These are phyloP conservation scores for Cladophialophora exuberans DNA, from an alignment of 2,329 filamentous ascomycete species.

Conservation along the genomic window DNA sequence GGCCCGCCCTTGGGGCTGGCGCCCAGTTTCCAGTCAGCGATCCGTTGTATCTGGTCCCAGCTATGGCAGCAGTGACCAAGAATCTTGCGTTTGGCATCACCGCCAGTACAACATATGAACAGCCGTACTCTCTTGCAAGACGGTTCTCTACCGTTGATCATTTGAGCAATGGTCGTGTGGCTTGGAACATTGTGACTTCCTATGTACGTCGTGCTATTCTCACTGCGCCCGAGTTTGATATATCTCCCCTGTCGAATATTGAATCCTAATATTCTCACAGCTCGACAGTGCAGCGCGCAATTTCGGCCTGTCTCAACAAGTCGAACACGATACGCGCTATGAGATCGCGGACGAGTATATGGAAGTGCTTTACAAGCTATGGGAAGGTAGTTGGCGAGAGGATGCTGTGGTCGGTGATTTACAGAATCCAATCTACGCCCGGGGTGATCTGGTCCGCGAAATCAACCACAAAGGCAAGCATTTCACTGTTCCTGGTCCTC, in stretches of 20 bases:
- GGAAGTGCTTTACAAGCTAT: conserved; percentile 52
- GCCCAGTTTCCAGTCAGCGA: conserved; percentile 55
- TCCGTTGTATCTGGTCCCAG: conserved; percentile 60
- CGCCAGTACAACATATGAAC: conserved; percentile 69
- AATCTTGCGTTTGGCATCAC: conserved; percentile 66
- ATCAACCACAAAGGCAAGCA: conserved; percentile 67
- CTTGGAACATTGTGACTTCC: conserved; percentile 57
- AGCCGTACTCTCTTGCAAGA: conserved; percentile 68
- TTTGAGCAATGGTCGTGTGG: conserved; percentile 62
- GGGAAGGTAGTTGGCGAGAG: conserved; percentile 57
- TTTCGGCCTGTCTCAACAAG: conserved; percentile 49
- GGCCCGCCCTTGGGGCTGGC: conserved; percentile 43
- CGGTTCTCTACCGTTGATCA: conserved; percentile 70
- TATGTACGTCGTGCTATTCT: conserved; percentile 35
- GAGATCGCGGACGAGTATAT: conserved; percentile 54
- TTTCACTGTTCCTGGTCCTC: conserved; percentile 50
- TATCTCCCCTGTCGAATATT: background rate
- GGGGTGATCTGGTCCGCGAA: conserved; percentile 60
- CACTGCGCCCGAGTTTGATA: background rate
- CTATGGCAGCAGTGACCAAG: conserved; percentile 52
- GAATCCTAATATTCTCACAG: background rate
- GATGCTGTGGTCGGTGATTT: conserved; percentile 59
- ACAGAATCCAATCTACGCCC: conserved; percentile 62
- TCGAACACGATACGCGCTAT: conserved; percentile 56
- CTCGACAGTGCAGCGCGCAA: conserved; percentile 53